Base-by-base conservation (phyloP, 139 green algal species). In the Chlamydomonas sp. region DNA sequence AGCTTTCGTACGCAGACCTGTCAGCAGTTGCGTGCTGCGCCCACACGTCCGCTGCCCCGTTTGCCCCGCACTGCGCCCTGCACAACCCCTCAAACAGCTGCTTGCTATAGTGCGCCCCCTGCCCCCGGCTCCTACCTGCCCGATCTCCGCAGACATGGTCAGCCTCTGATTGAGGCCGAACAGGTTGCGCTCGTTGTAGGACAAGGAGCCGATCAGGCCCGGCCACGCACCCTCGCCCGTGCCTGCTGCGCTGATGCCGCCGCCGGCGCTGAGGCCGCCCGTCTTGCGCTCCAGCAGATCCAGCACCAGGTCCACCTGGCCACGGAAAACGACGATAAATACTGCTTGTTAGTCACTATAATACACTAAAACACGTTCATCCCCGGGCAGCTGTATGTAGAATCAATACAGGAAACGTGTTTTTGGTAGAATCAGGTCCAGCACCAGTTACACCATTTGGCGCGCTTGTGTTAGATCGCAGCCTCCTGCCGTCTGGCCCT, bases 131-230 rank as follows among this genome's bases (percentile, higher is more conserved):
- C 18, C 69, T 14, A 94, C 87, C 94, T 97, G 95, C 0, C 96
- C 96, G 57, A 97, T 82, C 87, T 98, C 95, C 71, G 96, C 89
- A 8, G 89, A 83, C 10, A 96, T 95, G 6, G 91, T 91, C 63
- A 99, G 94, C 85, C 96, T 96, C 92, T 99, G 97, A 69, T 98
- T 98, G 61, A 97, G 90, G 0, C 97, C 97, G 79, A 98, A 96
- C 67, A 98, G 88, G 91, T 99, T 99, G 79, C 93, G 91, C 86
- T 99, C 95, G n/a, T 87, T 93, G 92, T 98, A 99, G 5, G 94
- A 93, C 64, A 97, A 93, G 81, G 92, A 96, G 60, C 97, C 97
- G 6, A 98, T 91, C 85, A 99, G 96, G 18, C 96, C 97, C 0
- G 96, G 95, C 76, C 97, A 82, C 57, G 87, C 92, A 15, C 97